Base-by-base conservation (phyloP, 202 grass and related monocot genomes). In the Alloteropsis angusta region DNA sequence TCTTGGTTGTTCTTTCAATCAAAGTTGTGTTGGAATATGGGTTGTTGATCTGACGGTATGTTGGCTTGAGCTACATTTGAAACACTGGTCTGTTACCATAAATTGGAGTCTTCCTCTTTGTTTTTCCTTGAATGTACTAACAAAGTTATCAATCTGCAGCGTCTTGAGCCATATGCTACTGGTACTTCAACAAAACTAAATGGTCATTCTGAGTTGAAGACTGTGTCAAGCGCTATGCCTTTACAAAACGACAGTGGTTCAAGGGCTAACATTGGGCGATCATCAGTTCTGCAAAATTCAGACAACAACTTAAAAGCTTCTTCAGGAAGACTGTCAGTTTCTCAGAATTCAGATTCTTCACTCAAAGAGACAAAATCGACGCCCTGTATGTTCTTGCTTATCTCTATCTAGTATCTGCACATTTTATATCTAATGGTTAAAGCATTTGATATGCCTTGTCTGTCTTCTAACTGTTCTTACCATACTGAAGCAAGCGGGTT, bases 11-110 rank as follows among this genome's bases (percentile, higher is more conserved):
- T 99, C 96, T 64, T 99, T 86, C 52, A 99, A 99, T 89, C 96
- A 96, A 83, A 96, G 96, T 85, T 99, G 92, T 96, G 96, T 99
- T 84, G 96, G 92, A 86, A 87, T 99, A 84, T 99, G 96, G 96
- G 92, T 99, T 12, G 90, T 99, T 18, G 96, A 99, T 85, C 90
- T 99, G 41, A 87, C 84, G 84, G 92, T 99, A 90, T 55, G 50
- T 75, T 65, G 47, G 18, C 6, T 65, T 46, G 18, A 72, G 37
- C 50, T 78, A 17, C 50, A 60, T 52, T 67, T 78, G 43, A 60
- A 61, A 78, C 22, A 68, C 34, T 36, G 10, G 34, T 74, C 14
- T 68, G 1, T 53, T 77, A 61, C 43, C 12, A 5, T 85, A 26
- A 71, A 49, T 68, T 53, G n/a, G 38, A 50, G 5, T 71, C 14